Evolutionary conservation across 345 rosid species (phyloP).

Genomic region (Populus alba): DNA sequence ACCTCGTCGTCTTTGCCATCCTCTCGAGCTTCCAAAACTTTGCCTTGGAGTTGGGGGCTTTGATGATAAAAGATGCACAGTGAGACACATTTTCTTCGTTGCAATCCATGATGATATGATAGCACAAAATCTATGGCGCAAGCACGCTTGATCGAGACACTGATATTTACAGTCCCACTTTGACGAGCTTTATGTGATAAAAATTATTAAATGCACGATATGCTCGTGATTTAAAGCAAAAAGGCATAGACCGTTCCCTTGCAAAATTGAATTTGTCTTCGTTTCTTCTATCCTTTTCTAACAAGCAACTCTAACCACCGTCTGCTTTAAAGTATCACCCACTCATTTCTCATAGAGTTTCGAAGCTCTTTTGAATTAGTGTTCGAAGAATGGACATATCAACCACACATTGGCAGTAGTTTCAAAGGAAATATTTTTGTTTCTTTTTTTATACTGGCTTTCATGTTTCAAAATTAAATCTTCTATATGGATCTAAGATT

Average conservation of each 20-base stretch:
- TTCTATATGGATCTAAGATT: background rate
- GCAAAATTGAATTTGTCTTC: background rate
- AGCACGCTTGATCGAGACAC: conserved; percentile 12
- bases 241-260: background rate
- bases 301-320: background rate
- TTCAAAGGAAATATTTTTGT: too few relatives aligned
- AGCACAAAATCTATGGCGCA: background rate
- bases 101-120: background rate
- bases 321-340: background rate
- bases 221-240: background rate
- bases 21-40: background rate
- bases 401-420: too few relatives aligned
- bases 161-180: conserved; percentile 4
- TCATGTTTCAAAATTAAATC: background rate
- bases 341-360: background rate
- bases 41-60: background rate
- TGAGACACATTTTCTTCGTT: background rate
- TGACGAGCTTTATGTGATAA: background rate
- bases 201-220: background rate
- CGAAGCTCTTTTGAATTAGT: background rate
- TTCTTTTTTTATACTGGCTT: background rate
- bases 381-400: background rate
- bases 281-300: background rate
- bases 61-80: background rate
- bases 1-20: background rate